Conservation (phyloP, 192 early-diverging fungal species). For the Lobosporangium transversale region DNA sequence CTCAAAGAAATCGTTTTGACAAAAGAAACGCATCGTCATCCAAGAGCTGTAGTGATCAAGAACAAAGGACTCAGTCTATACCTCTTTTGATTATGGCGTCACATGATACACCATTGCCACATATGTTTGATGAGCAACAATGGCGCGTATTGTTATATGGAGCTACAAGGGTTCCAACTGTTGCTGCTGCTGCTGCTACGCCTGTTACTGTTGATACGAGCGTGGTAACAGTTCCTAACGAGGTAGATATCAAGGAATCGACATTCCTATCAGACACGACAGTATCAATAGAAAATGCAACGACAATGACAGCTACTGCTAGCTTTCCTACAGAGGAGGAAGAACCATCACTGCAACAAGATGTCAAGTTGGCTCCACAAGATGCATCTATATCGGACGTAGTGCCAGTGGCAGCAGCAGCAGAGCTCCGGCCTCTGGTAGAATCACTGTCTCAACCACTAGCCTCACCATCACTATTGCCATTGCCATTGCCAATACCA, state of each 20-base stretch:
- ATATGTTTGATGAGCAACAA: slow-evolving; percentile 26
- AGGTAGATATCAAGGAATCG: too few relatives aligned
- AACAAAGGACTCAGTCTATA: too few relatives aligned
- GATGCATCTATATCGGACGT: not conserved
- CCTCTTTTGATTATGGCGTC: too few relatives aligned
- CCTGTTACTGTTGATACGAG: too few relatives aligned
- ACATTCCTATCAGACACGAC: not conserved
- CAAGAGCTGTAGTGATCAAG: not conserved
- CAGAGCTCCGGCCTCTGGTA: not conserved
- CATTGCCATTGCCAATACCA: not conserved
- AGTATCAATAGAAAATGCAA: not conserved
- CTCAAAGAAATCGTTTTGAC: not conserved
- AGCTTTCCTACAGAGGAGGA: too few relatives aligned
- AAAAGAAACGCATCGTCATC: not conserved
- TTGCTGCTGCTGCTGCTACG: too few relatives aligned
- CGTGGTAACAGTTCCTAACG: too few relatives aligned
- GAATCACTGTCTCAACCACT: not conserved
- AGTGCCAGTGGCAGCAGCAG: not conserved
- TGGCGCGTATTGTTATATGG: slow-evolving; percentile 36
- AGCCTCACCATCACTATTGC: not conserved
- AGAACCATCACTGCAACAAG: too few relatives aligned
- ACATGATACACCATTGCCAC: slow-evolving; percentile 19
- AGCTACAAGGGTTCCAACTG: too few relatives aligned
- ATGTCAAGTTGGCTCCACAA: too few relatives aligned
- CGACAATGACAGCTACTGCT: not conserved